Evolutionary conservation across 1,284 basidiomycete genomes (phyloP), one percentile per base, ranked within the genome.

Genomic region (Apiotrichum sp.): DNA sequence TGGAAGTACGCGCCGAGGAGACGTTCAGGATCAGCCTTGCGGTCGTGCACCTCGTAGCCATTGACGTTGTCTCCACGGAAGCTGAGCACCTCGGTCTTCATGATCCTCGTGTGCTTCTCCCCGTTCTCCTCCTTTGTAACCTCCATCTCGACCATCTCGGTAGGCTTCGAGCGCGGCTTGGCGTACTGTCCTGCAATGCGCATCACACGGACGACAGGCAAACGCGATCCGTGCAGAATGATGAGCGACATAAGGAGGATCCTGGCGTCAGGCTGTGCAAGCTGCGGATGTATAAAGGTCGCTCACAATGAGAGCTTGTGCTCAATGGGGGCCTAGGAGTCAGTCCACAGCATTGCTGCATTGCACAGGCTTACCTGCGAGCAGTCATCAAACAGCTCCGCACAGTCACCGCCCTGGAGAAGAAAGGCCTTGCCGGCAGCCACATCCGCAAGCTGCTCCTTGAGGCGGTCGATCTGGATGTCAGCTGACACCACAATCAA

Each of bases 151-250:
- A 79, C 73, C 40, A 82, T 84, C 72, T 98, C 95, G 22, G 84
- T 92, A 4, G 81, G 80, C 67, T 89, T 95, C 68, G 88, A 92
- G 55, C 95, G 82, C 0, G 95, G 95, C 75, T 98, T 98, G 35
- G 93, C 95, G 66, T 97, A 98, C 74, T 98, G 95, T 1, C 93
- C 93, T 1, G 92, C 93, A 64, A 96, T 95, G 33, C 93, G 83
- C 6, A 90, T 90, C 60, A 96, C 85, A 13, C 93, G 85, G 44
- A 95, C 89, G 39, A 96, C 87, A n/a, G 92, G 93, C 36, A 90
- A 78, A 48, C 93, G 86, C 14, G 86, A 89, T 53, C 92, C 93
- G 87, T 92, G 95, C 58, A 96, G 85, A 62, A 96, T 83, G 65
- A 98, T 91, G 47, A 98, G 81, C 14, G 91, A 95, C 82, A 98